Percentiles rank a stretch among this genome's conserved stretches.
phyloP scores from a whole-genome alignment of 805 yeast species.

The Starmerella floris region DNA sequence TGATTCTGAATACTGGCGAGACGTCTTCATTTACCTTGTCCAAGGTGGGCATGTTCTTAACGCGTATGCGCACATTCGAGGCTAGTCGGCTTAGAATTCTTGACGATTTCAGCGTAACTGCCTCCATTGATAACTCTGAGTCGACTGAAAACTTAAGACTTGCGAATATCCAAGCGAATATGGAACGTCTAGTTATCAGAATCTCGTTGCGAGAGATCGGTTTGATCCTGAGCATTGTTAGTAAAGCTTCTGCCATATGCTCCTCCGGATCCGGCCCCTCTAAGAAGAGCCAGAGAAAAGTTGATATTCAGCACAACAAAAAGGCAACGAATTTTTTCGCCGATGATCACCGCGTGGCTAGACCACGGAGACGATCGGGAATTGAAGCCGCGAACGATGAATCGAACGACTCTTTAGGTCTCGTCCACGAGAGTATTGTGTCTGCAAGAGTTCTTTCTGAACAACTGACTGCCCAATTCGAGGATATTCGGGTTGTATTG shows the following conservation, averaged over 20 bases:
- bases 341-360: conserved; percentile 15
- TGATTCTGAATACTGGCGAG: conserved; percentile 54
- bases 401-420: not conserved
- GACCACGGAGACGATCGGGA: not conserved
- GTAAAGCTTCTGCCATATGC: conserved; percentile 43
- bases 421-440: not conserved
- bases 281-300: not conserved
- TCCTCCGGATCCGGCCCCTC: not conserved
- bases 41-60: conserved; percentile 75
- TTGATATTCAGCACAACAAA: conserved; percentile 8
- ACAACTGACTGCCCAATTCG: conserved; percentile 47
- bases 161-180: conserved; percentile 51
- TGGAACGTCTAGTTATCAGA: conserved; percentile 71
- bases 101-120: conserved; percentile 76
- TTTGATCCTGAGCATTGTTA: conserved; percentile 60
- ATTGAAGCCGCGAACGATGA: not conserved
- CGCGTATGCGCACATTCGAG: conserved; percentile 58
- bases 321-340: conserved; percentile 9
- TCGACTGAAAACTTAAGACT: conserved; percentile 45
- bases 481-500: conserved; percentile 66
- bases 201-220: conserved; percentile 77
- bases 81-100: conserved; percentile 54
- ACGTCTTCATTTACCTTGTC: conserved; percentile 53
- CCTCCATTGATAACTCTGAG: conserved; percentile 58
- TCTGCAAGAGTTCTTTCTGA: conserved; percentile 49